These are phyloP conservation scores for Ganoderma resinaceum DNA, from an alignment of 1,284 basidiomycete genomes.

Conservation along the genomic window DNA sequence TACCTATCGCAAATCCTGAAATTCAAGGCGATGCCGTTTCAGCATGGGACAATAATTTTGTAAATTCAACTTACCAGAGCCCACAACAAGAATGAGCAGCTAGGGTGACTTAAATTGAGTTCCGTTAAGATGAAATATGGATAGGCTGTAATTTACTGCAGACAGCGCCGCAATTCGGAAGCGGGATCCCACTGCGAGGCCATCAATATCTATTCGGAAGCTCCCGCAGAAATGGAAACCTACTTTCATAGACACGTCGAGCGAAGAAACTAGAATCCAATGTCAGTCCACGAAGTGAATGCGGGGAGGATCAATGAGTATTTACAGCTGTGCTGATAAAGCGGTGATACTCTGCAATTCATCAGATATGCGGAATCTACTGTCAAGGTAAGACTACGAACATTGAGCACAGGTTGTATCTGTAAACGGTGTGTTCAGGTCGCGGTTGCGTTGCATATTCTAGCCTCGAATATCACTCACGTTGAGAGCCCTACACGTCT, in stretches of 20 bases:
- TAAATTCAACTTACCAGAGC: not conserved
- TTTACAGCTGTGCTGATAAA: constrained; percentile 11
- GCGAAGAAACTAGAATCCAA: constrained; percentile 14
- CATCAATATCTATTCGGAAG: not conserved
- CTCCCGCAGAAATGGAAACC: not conserved
- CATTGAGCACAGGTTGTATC: constrained; percentile 15
- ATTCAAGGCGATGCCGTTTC: not conserved
- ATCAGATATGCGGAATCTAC: not conserved
- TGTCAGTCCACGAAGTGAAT: not conserved
- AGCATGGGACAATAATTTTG: not conserved
- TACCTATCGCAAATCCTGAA: not conserved
- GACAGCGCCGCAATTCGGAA: not conserved
- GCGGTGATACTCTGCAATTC: constrained; percentile 1
- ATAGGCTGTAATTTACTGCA: not conserved
- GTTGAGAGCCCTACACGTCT: constrained; percentile 7
- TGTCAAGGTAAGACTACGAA: not conserved
- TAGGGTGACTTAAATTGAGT: not conserved
- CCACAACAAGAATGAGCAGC: not conserved
- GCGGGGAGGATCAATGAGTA: not conserved
- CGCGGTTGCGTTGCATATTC: not conserved
- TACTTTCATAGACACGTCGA: constrained; percentile 12
- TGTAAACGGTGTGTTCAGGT: not conserved
- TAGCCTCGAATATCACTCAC: not conserved
- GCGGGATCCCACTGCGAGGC: not conserved
- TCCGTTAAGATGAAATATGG: not conserved